Conservation (phyloP, 805 yeast species). For the Blastobotrys muscicola region DNA sequence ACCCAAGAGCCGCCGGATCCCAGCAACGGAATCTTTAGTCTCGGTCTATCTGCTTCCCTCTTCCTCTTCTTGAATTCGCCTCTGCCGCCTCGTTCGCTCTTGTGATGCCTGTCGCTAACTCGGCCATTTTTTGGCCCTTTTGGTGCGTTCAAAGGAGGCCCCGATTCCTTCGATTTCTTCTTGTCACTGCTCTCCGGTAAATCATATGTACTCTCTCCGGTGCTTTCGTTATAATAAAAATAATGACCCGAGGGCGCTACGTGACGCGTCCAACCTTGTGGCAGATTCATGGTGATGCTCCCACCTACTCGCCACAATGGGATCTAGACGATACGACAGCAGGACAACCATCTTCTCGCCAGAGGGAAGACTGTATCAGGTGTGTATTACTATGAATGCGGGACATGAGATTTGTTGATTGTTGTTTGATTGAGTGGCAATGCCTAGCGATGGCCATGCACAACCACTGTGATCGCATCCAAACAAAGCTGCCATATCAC, state of each 20-base stretch:
- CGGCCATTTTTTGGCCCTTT: slow-evolving; percentile 3
- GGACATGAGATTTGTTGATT: background rate
- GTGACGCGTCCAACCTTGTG: slow-evolving; percentile 32
- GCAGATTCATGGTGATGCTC: slow-evolving; percentile 9
- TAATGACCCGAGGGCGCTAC: slow-evolving; percentile 31
- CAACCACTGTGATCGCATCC: no score
- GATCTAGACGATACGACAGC: slow-evolving; percentile 96
- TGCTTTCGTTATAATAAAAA: slow-evolving; percentile 32
- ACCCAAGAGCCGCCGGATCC: slow-evolving; percentile 29
- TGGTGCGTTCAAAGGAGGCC: background rate
- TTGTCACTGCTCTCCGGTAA: slow-evolving; percentile 22
- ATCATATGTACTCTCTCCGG: slow-evolving; percentile 33
- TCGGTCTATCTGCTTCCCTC: slow-evolving; percentile 10
- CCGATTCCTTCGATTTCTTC: background rate
- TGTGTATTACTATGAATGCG: slow-evolving; percentile 21
- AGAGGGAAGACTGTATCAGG: slow-evolving; percentile 95
- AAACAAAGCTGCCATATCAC: no score
- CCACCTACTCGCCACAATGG: slow-evolving; percentile 30
- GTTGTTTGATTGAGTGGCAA: background rate
- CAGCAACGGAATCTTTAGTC: slow-evolving; percentile 10
- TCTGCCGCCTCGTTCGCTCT: background rate
- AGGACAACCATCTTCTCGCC: slow-evolving; percentile 98
- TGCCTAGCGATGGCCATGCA: background rate
- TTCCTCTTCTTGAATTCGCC: slow-evolving; percentile 2
- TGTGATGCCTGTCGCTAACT: background rate